phyloP scores from a whole-genome alignment of 1,284 basidiomycete genomes.

The Marasmius fiardii region DNA sequence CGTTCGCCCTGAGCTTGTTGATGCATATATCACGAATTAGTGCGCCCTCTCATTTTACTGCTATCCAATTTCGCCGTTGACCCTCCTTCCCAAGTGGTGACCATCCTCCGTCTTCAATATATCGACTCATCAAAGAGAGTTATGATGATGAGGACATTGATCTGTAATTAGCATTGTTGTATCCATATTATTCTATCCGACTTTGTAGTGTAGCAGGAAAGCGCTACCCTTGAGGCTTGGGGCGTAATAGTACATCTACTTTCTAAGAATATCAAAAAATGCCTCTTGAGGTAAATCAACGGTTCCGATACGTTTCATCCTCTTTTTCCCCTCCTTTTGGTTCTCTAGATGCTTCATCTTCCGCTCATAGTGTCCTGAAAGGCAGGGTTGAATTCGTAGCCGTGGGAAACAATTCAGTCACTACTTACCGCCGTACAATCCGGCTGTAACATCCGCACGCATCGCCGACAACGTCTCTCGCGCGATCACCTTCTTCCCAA shows the following conservation, averaged over 20 bases:
- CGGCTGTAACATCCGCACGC: constrained; percentile 94
- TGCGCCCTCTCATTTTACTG: constrained; percentile 41
- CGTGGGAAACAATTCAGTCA: not conserved
- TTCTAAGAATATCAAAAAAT: constrained; percentile 76
- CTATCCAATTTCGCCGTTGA: constrained; percentile 2
- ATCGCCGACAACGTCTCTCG: constrained; percentile 86
- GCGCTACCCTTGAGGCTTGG: not conserved
- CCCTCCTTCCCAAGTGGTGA: constrained; percentile 61
- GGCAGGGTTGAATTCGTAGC: not conserved
- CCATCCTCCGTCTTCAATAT: constrained; percentile 89
- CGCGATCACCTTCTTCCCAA: constrained; percentile 87
- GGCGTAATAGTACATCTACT: constrained; percentile 3
- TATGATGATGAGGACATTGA: constrained; percentile 91
- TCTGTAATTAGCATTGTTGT: constrained; percentile 36
- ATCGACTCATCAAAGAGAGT: constrained; percentile 86
- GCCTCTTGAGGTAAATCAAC: constrained; percentile 90
- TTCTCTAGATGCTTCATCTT: constrained; percentile 92
- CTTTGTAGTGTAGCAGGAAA: constrained; percentile 15
- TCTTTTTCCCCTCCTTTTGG: constrained; percentile 88
- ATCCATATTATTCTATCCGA: constrained; percentile 3
- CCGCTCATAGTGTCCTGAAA: constrained; percentile 78
- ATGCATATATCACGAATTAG: constrained; percentile 97
- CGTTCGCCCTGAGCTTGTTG: constrained; percentile 87
- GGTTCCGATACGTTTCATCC: constrained; percentile 82
- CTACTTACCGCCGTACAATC: constrained; percentile 80